phyloP scores from a whole-genome alignment of 2,329 filamentous ascomycete genomes.

The Tolypocladium tropicale region DNA sequence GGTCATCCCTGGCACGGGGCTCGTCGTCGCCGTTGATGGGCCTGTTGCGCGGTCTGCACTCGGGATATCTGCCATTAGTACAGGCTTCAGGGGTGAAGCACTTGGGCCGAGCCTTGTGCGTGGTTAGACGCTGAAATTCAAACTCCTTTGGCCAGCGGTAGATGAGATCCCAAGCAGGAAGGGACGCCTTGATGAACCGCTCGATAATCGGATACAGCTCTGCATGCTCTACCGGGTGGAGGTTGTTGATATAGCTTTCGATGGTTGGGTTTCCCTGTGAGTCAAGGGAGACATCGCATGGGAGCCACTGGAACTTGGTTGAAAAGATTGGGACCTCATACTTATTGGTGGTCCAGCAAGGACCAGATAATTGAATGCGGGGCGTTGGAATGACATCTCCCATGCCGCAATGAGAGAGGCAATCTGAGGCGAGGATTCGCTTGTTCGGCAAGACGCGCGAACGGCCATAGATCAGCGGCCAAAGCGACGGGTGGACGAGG shows the following conservation, averaged over 20 bases:
- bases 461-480: slow-evolving; percentile 44
- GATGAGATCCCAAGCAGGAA: slow-evolving; percentile 35
- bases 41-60: slow-evolving; percentile 10
- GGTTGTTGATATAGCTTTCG: slow-evolving; percentile 42
- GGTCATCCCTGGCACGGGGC: slow-evolving; percentile 13
- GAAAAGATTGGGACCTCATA: not conserved
- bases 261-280: slow-evolving; percentile 27
- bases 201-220: slow-evolving; percentile 30
- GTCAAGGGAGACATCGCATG: slow-evolving; percentile 33
- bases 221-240: slow-evolving; percentile 31
- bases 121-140: slow-evolving; percentile 13
- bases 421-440: slow-evolving; percentile 24
- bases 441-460: slow-evolving; percentile 21
- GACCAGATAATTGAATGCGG: too few relatives aligned
- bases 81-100: slow-evolving; percentile 14
- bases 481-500: slow-evolving; percentile 54
- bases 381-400: slow-evolving; percentile 17
- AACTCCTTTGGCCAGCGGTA: slow-evolving; percentile 21
- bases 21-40: slow-evolving; percentile 14
- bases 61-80: not conserved
- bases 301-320: slow-evolving; percentile 33
- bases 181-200: slow-evolving; percentile 24
- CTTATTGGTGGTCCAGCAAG: too few relatives aligned
- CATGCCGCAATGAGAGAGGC: slow-evolving; percentile 21
- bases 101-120: slow-evolving; percentile 1